Base-by-base conservation (phyloP, 495 filamentous ascomycete species). In the Peziza echinospora region DNA sequence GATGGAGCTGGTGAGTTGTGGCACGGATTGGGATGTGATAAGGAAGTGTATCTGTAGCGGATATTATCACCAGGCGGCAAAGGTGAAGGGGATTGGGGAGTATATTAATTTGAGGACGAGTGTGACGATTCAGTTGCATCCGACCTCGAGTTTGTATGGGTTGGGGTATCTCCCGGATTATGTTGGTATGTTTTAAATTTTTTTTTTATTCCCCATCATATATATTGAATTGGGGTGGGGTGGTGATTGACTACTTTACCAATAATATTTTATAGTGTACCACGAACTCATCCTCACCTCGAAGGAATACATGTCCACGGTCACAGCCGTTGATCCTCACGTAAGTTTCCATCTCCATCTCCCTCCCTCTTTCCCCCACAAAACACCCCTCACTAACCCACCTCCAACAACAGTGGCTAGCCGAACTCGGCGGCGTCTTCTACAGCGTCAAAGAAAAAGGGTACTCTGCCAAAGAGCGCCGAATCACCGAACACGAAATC, bases 361-460 rank as follows among this genome's bases (percentile, higher is more conserved):
- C 25, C 26, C 8, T 40, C 21, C 17, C 37, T 45, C 45, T 23
- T 24, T 26, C n/a, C 23, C 22, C 23, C 45, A 40, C 47, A 72
- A 67, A n/a, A n/a, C n/a, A n/a, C n/a, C n/a, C n/a, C n/a, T n/a
- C n/a, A n/a, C n/a, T n/a, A n/a, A n/a, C n/a, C n/a, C n/a, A n/a
- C n/a, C n/a, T n/a, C n/a, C n/a, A n/a, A n/a, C n/a, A n/a, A n/a
- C n/a, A n/a, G n/a, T 99, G 91, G 91, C 76, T 99, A 53, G 91
- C 91, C 13, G 89, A 99, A 57, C 71, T 99, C 19, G 91, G 91
- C 19, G 91, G 85, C n/a, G 91, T 99, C 21, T 99, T 96, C 64
- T 99, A 96, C 65, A 85, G 80, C 10, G 75, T 96, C 59, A 94
- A 93, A 64, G 87, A 96, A 65, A 99, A 99, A 61, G 86, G 86